Evolutionary conservation across 176 grass and related monocot species (phyloP), one percentile per base, ranked within the genome.

Genomic region (Eragrostis nindensis): DNA sequence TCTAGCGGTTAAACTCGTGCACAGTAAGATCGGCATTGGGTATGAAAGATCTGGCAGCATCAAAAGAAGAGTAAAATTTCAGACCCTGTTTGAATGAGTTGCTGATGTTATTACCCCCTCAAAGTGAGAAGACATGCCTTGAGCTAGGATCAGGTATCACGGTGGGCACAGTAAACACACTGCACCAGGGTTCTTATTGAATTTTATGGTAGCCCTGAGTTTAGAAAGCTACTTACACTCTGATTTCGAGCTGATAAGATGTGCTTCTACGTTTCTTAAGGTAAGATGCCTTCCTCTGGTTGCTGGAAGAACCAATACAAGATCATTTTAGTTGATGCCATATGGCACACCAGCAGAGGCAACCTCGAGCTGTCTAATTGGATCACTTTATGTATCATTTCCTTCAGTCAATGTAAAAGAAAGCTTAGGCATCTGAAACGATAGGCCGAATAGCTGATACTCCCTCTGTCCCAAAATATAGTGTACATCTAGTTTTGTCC

Each of bases 1-100:
- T 52, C 79, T 98, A 30, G 90, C 95, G 26, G 63, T 98, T 68
- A 95, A 95, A 71, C 52, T 95, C 32, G 80, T 95, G 59, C 92
- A 98, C 48, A 98, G 95, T 73, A 98, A 91, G 71, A 90, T 98
- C 54, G 95, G 86, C 77, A 93, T 98, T 83, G 90, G 90, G 7
- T 98, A 98, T 70, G 90, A 95, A 24, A 89, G 95, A 87, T 98
- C 86, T 82, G 96, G 96, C 78, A 95, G 92, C 84, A 86, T 98
- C 68, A 98, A 95, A 73, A 86, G 86, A 87, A 86, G 92, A 78
- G 86, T 95, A 24, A 98, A 98, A 49, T 98, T 98, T 69, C 90
- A 87, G 64, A 95, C 95, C 46, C 48, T 98, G 68, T 81, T 93
- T 77, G 74, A 86, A 44, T 91, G 73, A 84, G 46, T 64, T 42